These are phyloP conservation scores for Acanthamoeba royreba DNA, from an alignment of 208 protist genomes.

Conservation along the genomic window DNA sequence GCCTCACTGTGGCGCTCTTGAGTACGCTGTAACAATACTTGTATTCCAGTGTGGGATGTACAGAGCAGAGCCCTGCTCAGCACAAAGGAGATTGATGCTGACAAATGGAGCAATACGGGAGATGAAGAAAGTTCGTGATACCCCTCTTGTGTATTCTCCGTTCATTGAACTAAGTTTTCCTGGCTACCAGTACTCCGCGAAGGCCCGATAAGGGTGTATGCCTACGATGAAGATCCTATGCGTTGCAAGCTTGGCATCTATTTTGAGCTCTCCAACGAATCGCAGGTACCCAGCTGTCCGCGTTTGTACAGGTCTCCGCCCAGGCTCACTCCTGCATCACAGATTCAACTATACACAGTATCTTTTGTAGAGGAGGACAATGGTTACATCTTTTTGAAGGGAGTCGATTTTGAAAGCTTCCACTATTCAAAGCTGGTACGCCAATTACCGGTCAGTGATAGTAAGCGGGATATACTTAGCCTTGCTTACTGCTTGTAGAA, in stretches of 20 bases:
- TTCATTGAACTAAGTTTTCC: too few species aligned
- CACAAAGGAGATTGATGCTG: slow-evolving; percentile 37
- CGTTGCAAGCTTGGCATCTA: slow-evolving; percentile 36
- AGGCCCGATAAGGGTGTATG: not conserved
- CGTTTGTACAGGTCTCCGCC: not conserved
- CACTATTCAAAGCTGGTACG: slow-evolving; percentile 24
- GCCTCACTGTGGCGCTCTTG: not conserved
- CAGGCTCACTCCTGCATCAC: not conserved
- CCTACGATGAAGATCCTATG: slow-evolving; percentile 24
- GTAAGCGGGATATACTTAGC: not conserved
- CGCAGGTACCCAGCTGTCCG: not conserved
- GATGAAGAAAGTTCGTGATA: not conserved
- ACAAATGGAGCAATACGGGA: slow-evolving; percentile 13
- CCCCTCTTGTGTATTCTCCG: too few species aligned
- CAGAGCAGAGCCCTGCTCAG: not conserved
- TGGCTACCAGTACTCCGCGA: not conserved
- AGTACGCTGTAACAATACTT: not conserved
- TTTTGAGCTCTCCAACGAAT: slow-evolving; percentile 30
- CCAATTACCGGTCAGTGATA: not conserved
- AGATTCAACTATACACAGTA: not conserved
- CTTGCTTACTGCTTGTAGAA: too few species aligned
- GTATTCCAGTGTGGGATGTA: slow-evolving; percentile 1
- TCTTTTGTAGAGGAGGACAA: slow-evolving; percentile 19
- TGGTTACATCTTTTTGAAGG: slow-evolving; percentile 19
- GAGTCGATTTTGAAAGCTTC: slow-evolving; percentile 26